Percentiles rank a stretch among this genome's conserved stretches.
Conservation (phyloP, 129 eudicot genomes). For the Kitagawia praeruptora region DNA sequence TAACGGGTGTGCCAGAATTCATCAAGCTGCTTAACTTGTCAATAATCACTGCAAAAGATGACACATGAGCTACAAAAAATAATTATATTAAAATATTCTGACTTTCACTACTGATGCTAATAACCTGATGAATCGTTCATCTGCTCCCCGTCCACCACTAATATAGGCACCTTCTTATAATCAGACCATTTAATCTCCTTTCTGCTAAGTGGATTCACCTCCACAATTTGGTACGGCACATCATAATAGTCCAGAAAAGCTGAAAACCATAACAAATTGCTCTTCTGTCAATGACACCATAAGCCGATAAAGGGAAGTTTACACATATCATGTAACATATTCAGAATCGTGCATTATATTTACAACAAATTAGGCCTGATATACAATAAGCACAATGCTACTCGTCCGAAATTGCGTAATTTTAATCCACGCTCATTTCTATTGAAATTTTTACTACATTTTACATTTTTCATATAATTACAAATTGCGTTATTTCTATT, state of each 20-base stretch:
- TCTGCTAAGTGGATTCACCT: conserved; percentile 68
- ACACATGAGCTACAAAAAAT: neutral
- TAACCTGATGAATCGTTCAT: conserved; percentile 81
- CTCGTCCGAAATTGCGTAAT: neutral
- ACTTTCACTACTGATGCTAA: neutral
- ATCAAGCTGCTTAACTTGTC: conserved; percentile 32
- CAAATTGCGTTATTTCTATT: too few relatives aligned
- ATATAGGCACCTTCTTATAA: conserved; percentile 80
- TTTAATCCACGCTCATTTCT: too few relatives aligned
- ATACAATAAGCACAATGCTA: too few relatives aligned
- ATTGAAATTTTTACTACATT: too few relatives aligned
- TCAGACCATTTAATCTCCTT: conserved; percentile 89
- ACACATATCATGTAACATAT: neutral
- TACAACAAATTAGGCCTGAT: neutral
- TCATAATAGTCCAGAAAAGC: conserved; percentile 81
- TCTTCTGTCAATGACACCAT: neutral
- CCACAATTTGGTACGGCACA: conserved; percentile 75
- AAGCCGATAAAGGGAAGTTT: too few relatives aligned
- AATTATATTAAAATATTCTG: too few relatives aligned
- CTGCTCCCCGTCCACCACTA: conserved; percentile 67
- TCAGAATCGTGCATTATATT: neutral
- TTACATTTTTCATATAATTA: too few relatives aligned
- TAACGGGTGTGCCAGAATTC: conserved; percentile 19
- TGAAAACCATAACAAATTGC: conserved; percentile 21
- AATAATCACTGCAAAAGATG: conserved; percentile 40